Percentiles rank a stretch among this genome's conserved stretches.
Conservation (phyloP, 306 rosid genomes). For the Purshia tridentata region DNA sequence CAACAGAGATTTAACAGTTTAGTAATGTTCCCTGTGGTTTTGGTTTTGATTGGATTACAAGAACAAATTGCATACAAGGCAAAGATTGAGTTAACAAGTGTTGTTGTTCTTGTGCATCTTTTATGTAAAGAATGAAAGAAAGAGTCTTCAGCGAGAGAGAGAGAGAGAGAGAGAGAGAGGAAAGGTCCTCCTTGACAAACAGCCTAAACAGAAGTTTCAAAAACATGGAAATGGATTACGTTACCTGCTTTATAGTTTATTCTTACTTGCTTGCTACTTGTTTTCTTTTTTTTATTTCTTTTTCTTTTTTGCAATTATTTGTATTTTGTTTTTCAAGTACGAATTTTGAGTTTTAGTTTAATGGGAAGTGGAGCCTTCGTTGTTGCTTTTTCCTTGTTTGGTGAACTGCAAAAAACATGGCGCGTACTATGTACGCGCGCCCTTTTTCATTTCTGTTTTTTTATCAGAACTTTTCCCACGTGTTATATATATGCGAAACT, state of each 20-base stretch:
- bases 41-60: slow-evolving; percentile 19
- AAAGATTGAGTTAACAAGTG: slow-evolving; percentile 8
- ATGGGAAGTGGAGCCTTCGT: neutral
- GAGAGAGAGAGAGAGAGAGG: slow-evolving; percentile 9
- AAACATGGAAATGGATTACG: slow-evolving; percentile 31
- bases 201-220: slow-evolving; percentile 40
- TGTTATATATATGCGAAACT: no score
- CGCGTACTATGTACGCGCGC: no score
- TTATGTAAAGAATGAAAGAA: neutral
- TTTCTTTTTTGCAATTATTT: neutral
- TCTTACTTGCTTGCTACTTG: neutral
- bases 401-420: neutral
- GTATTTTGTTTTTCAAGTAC: neutral
- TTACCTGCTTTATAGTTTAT: slow-evolving; percentile 12
- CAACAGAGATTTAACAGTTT: no score
- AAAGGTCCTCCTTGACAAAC: neutral
- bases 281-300: neutral
- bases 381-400: neutral
- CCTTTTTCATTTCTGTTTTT: no score
- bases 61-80: no score
- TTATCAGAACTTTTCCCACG: no score
- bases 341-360: neutral
- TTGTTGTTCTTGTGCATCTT: no score
- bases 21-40: neutral
- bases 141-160: neutral